Evolutionary conservation across 257 asterid species (phyloP), one percentile per base, ranked within the genome.

Genomic region (Solanum bulbocastanum): DNA sequence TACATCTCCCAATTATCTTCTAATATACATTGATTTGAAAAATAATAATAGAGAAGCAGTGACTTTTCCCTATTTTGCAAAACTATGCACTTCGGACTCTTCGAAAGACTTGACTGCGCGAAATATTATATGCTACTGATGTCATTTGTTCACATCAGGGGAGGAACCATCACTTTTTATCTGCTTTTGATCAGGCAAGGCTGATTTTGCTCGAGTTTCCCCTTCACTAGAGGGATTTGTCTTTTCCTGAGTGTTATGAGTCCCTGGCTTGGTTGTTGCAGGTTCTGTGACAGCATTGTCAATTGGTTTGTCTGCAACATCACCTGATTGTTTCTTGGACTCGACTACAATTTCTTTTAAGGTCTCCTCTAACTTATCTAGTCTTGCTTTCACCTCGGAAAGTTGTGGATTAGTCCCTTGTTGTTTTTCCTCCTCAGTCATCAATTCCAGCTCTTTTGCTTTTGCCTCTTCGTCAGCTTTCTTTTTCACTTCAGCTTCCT

Each of bases 391-490:
- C 69, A 97, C 93, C 89, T 90, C 96, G 87, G 92, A 84, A 91
- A 96, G 87, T 71, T 90, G 94, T 4, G 98, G 98, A 92, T 94
- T 93, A 72, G 95, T 90, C 60, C 89, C 88, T 46, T 91, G 86
- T 46, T 91, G 92, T 85, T 91, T 94, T 88, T 91, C 92, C 90
- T 92, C 95, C 58, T 92, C 92, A 68, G 93, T 93, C 90, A 93
- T 94, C 39, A 66, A 92, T 90, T 96, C 98, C 96, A 94, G 88
- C 93, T 94, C 98, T 93, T 94, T 95, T 36, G 95, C 94, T 87
- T 93, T 94, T 83, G 98, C 97, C 87, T 96, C 98, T 89, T 94
- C 94, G 87, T 97, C 99, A 35, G 99, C 98, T 90, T 92, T 94
- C 88, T 93, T 96, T 92, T 93, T 97, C 88, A 73, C 36, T 91